Conservation (phyloP, 768 basidiomycete genomes). For the Peribolospora kevripleyi region DNA sequence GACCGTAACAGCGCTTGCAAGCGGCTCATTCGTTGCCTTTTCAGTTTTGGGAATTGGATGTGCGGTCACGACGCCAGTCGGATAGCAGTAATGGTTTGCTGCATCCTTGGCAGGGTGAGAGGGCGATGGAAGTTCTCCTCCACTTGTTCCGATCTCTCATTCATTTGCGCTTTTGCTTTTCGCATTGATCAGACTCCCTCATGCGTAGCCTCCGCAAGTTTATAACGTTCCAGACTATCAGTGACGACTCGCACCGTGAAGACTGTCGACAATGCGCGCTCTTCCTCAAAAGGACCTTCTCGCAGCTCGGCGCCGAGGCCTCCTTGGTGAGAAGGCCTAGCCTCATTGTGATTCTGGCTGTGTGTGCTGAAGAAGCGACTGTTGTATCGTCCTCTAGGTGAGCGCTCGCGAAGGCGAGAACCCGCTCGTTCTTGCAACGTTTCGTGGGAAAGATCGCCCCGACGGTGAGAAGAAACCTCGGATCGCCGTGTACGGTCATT, state of each 20-base stretch:
- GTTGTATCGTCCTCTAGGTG: constrained; percentile 26
- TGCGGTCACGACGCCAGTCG: no score
- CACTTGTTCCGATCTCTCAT: no score
- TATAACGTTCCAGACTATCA: constrained; percentile 66
- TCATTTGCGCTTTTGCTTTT: no score
- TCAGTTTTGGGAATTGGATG: no score
- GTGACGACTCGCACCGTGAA: constrained; percentile 34
- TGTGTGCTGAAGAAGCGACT: not conserved
- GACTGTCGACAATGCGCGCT: constrained; percentile 87
- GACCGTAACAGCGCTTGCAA: no score
- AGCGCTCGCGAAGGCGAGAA: constrained; percentile 51
- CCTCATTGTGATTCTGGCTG: no score
- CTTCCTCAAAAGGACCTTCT: constrained; percentile 68
- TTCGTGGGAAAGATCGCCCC: constrained; percentile 27
- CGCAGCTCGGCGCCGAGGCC: constrained; percentile 65
- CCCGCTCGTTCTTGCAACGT: constrained; percentile 73
- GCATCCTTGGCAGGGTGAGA: no score
- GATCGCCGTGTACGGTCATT: constrained; percentile 90
- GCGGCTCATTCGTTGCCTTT: no score
- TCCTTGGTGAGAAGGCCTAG: constrained; percentile 28
- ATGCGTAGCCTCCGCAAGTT: constrained; percentile 27
- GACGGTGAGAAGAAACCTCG: constrained; percentile 29
- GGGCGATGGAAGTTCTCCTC: no score
- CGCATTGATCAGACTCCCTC: no score
- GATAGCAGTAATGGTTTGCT: no score